Base-by-base conservation (phyloP, 1,284 basidiomycete species). In the Pterula multifida region DNA sequence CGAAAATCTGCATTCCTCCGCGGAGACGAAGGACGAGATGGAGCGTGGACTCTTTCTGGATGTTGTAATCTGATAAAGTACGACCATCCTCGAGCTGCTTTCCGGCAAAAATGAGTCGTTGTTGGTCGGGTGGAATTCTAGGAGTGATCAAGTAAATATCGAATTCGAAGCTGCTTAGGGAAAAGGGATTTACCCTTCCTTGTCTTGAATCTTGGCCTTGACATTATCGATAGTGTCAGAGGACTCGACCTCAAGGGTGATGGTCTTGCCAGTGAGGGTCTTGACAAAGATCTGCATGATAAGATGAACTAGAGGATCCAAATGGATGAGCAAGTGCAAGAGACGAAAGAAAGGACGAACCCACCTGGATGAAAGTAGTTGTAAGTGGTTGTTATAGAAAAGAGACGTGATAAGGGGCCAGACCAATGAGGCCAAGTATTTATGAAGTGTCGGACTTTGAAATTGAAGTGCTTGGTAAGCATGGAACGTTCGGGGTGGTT, bases 231-330 rank as follows among this genome's bases (percentile, higher is more conserved):
- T 88, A 50, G 86, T 89, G 68, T 90, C 85, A 9, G 80, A 84
- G 24, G 84, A 86, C 70, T 89, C 85, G 48, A 90, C 86, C 72
- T 90, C 87, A 56, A 89, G 78, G 52, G 87, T 89, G 71, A 91
- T 90, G 53, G 88, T 88, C 78, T 90, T 92, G 58, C 90, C 90
- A 36, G 90, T 92, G 51, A 92, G 71, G 54, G 79, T 83, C 70
- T 89, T 89, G 23, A 89, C 85, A 63, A 90, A 89, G 62, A 89
- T 88, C 68, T 88, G 85, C 86, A 88, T 88, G 50, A 32, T 42
- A 9, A n/a, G 13, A 42, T 17, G 39, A 9, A 4, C 9, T 6
- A 9, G 6, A 42, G 9, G 39, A 42, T 6, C 6, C 19, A 15
- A 6, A 15, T 32, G 15, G 6, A 32, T 15, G 15, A 15, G 39